A percentile compares a stretch with the other conserved stretches of the same genome.
Evolutionary conservation across 2,329 filamentous ascomycete genomes (phyloP).

Genomic region (Trichophyton benhamiae): DNA sequence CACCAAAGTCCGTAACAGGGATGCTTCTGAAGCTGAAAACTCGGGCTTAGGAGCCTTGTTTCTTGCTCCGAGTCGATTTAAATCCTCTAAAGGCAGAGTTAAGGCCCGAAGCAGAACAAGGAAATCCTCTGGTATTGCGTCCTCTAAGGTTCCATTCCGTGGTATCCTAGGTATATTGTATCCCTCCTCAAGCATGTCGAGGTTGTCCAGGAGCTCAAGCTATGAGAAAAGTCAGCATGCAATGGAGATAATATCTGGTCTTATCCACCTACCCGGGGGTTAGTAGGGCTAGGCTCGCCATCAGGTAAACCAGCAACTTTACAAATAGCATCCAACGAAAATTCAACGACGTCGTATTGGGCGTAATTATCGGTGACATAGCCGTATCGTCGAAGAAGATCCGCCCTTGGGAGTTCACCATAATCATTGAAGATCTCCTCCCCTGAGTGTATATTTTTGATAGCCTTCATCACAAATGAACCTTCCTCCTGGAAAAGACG

Average conservation of each 20-base stretch:
- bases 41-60: constrained; percentile 27
- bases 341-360: constrained; percentile 70
- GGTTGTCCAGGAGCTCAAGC: constrained; percentile 48
- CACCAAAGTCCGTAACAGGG: constrained; percentile 25
- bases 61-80: constrained; percentile 24
- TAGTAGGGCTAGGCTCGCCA: constrained; percentile 18
- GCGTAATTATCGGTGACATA: constrained; percentile 71
- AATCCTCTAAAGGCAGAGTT: constrained; percentile 22
- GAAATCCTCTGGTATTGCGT: constrained; percentile 30
- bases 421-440: constrained; percentile 84
- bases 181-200: constrained; percentile 56
- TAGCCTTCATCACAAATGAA: background rate
- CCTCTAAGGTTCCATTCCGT: constrained; percentile 18
- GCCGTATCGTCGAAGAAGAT: constrained; percentile 72
- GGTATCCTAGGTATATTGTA: constrained; percentile 47
- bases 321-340: constrained; percentile 51
- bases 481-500: constrained; percentile 48
- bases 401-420: constrained; percentile 68
- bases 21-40: constrained; percentile 19
- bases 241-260: background rate
- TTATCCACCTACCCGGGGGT: constrained; percentile 22
- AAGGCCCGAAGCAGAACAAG: constrained; percentile 28
- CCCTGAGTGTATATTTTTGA: constrained; percentile 28
- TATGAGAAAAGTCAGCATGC: constrained; percentile 11
- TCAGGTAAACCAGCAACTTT: constrained; percentile 24